Evolutionary conservation across 805 yeast genomes (phyloP), one percentile per base, ranked within the genome.

Genomic region (Candida ulmi): DNA sequence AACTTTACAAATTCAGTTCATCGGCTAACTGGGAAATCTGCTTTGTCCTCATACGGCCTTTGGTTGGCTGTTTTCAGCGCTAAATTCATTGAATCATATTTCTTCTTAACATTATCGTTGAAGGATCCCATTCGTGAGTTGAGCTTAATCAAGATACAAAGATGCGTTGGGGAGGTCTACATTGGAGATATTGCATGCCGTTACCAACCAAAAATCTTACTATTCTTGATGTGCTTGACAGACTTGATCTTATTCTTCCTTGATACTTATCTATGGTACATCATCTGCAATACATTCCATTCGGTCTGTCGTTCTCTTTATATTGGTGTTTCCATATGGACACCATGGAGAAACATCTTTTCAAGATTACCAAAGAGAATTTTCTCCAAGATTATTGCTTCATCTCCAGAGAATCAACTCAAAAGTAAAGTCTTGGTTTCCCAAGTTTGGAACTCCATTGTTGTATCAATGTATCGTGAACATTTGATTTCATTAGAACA

Each of bases 401-500:
- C 54, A 0, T 47, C 52, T 1, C 57, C 95, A 95, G 98, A 91
- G 66, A 88, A 87, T 60, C 88, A 88, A 68, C 88, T 90, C 69
- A 90, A 91, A 68, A 97, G 97, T 46, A 93, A 93, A 76, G 95
- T 90, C 43, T 74, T 93, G 61, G 91, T 95, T 53, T 88, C 97
- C 24, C 99, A 93, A 69, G 88, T 93, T 51, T 93, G 99, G 99
- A 93, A 93, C 62, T 97, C 98, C 34, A 83, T 93, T 62, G 91
- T 93, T 47, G 90, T 93, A 55, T 87, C 98, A 39, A 95, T 93
- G 99, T 95, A 93, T 78, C 87, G 99, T 71, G 99, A 95, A 67
- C 99, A 93, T 65, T 71, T 93, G 63, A 71, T 93, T 52, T 96
- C 99, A 15, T 86, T 95, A 62, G 99, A 93, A 62, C 99, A 95